Evolutionary conservation across 176 grass and related monocot species (phyloP).

Genomic region (Musa itinerans): DNA sequence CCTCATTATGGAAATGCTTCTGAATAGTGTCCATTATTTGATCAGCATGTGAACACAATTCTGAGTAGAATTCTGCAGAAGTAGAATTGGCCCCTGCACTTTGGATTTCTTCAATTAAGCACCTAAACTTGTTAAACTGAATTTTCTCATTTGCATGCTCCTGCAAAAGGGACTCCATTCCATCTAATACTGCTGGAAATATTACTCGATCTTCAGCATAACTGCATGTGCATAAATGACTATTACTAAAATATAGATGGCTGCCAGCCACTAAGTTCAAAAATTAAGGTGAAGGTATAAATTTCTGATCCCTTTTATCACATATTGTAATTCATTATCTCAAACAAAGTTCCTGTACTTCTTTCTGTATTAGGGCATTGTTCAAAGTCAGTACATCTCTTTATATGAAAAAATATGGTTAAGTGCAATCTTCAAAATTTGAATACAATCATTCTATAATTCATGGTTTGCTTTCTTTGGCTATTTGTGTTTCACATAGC

Average conservation of each 20-base stretch:
- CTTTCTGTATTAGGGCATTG: no score
- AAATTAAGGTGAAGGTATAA: background rate
- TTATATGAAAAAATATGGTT: no score
- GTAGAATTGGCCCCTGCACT: constrained; percentile 44
- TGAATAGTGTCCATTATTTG: constrained; percentile 83
- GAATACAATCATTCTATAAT: background rate
- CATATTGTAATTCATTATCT: no score
- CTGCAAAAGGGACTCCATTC: constrained; percentile 45
- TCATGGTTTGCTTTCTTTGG: background rate
- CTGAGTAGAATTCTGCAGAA: constrained; percentile 43
- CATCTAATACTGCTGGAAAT: constrained; percentile 67
- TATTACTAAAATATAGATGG: background rate
- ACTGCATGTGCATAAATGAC: constrained; percentile 34
- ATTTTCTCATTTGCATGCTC: constrained; percentile 67
- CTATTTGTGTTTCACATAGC: background rate
- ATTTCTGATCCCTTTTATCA: no score
- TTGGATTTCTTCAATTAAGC: constrained; percentile 79
- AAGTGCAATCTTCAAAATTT: no score
- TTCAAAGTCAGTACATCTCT: no score
- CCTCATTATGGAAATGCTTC: constrained; percentile 66
- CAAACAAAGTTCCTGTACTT: no score
- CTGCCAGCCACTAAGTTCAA: background rate
- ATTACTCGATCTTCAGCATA: constrained; percentile 79
- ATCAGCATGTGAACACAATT: constrained; percentile 84
- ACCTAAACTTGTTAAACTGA: constrained; percentile 60